Evolutionary conservation across 2,329 filamentous ascomycete species (phyloP).

Genomic region (Aureobasidium sp.): DNA sequence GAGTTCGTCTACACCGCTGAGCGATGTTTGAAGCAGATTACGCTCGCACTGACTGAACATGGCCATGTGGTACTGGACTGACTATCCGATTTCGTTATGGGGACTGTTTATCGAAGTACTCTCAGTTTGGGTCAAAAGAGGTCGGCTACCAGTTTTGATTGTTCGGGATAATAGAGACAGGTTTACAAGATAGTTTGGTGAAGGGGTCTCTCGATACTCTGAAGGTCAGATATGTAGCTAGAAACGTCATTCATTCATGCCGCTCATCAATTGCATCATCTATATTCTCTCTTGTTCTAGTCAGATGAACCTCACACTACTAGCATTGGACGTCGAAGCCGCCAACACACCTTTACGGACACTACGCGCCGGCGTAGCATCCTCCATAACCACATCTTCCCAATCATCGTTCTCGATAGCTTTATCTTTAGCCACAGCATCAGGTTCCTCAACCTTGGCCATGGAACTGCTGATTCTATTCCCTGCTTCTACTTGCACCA

Average conservation of each 20-base stretch:
- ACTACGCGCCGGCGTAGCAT: not conserved
- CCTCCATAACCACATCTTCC: not conserved
- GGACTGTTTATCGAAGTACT: too few species aligned
- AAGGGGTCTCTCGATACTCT: too few species aligned
- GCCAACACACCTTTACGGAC: not conserved
- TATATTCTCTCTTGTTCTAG: not conserved
- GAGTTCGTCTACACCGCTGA: too few species aligned
- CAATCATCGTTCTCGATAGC: constrained; percentile 13
- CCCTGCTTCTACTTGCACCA: constrained; percentile 12
- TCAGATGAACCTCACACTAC: not conserved
- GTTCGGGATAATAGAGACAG: too few species aligned
- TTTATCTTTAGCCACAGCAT: constrained; percentile 18
- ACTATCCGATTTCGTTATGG: too few species aligned
- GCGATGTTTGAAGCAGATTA: too few species aligned
- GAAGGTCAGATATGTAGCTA: too few species aligned
- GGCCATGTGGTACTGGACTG: too few species aligned
- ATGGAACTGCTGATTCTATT: constrained; percentile 24
- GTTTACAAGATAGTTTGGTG: too few species aligned
- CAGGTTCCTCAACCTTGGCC: constrained; percentile 19
- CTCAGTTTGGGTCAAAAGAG: too few species aligned
- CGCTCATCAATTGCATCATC: not conserved
- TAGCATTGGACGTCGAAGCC: constrained; percentile 1
- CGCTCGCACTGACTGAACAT: too few species aligned
- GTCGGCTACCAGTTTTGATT: too few species aligned
- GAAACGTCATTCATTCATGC: not conserved